phyloP scores from a whole-genome alignment of 805 yeast species.

The Metschnikowia baotianmanensis region DNA sequence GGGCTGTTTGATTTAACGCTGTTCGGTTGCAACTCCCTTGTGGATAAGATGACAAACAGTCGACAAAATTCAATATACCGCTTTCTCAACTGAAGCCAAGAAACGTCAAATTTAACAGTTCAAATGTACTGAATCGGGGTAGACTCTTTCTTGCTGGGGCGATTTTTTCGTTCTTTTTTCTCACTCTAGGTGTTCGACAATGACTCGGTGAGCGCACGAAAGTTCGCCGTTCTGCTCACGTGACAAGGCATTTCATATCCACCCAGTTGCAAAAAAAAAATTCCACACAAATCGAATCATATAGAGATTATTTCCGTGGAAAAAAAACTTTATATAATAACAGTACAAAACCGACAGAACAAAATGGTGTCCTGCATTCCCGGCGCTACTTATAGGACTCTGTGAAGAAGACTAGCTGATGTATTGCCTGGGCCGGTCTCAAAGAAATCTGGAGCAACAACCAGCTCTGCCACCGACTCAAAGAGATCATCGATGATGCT shows the following conservation, averaged over 20 bases:
- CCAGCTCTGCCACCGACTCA: constrained; percentile 44
- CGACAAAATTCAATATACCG: neutral
- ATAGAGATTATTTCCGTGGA: too few species aligned
- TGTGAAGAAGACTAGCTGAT: constrained; percentile 5
- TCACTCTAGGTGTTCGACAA: constrained; percentile 11
- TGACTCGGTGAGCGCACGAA: constrained; percentile 16
- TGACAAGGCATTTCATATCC: too few species aligned
- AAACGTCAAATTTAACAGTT: constrained; percentile 1
- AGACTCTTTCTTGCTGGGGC: neutral
- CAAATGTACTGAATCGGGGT: constrained; percentile 1
- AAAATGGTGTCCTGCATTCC: too few species aligned
- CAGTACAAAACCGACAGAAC: too few species aligned
- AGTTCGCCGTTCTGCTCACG: constrained; percentile 8
- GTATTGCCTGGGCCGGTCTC: neutral
- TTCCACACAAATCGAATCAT: too few species aligned
- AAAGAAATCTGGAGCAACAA: constrained; percentile 2
- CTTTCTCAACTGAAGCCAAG: constrained; percentile 6
- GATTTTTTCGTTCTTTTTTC: constrained; percentile 12
- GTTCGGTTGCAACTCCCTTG: constrained; percentile 5
- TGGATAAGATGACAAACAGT: neutral
- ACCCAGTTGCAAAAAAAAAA: neutral
- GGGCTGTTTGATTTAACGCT: constrained; percentile 2
- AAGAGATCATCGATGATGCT: constrained; percentile 64
- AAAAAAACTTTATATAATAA: too few species aligned
- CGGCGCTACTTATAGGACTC: constrained; percentile 7